phyloP scores from a whole-genome alignment of 2,329 filamentous ascomycete species.

The Trichoderma endophyticum region DNA sequence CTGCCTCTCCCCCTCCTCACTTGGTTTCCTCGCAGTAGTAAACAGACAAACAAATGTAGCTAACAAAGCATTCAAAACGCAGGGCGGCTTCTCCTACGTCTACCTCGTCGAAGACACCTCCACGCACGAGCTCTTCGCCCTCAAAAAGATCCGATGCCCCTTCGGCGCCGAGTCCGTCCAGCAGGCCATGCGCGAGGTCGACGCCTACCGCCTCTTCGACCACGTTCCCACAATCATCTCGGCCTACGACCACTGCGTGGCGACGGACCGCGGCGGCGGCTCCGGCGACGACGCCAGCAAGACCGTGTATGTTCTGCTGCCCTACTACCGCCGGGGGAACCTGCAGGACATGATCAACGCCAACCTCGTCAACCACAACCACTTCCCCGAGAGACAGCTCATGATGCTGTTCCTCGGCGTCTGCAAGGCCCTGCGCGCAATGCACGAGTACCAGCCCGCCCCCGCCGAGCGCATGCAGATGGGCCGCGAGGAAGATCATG shows the following conservation, averaged over 20 bases:
- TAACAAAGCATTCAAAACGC: not conserved
- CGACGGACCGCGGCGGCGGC: slow-evolving; percentile 65
- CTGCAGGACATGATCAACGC: slow-evolving; percentile 98
- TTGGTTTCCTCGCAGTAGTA: not conserved
- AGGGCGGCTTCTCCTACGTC: slow-evolving; percentile 98
- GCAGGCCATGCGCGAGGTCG: slow-evolving; percentile 93
- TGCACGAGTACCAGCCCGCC: slow-evolving; percentile 75
- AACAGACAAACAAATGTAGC: not conserved
- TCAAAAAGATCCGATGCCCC: slow-evolving; percentile 98
- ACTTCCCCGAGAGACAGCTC: slow-evolving; percentile 81
- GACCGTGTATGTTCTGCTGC: slow-evolving; percentile 93
- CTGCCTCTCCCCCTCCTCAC: not conserved
- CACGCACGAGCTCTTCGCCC: slow-evolving; percentile 79
- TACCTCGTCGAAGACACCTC: slow-evolving; percentile 94
- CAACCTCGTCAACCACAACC: slow-evolving; percentile 91
- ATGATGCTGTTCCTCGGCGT: slow-evolving; percentile 92
- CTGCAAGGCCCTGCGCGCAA: slow-evolving; percentile 78
- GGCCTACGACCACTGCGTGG: slow-evolving; percentile 77
- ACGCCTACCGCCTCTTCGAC: slow-evolving; percentile 89
- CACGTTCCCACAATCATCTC: slow-evolving; percentile 83
- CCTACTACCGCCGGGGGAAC: slow-evolving; percentile 93
- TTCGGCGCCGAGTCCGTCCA: slow-evolving; percentile 96
- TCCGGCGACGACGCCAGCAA: slow-evolving; percentile 65
- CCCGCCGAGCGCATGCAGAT: slow-evolving; percentile 52
- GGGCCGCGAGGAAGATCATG: slow-evolving; percentile 43